These are phyloP conservation scores for Solanum etuberosum DNA, from an alignment of 257 asterid genomes.

Conservation along the genomic window DNA sequence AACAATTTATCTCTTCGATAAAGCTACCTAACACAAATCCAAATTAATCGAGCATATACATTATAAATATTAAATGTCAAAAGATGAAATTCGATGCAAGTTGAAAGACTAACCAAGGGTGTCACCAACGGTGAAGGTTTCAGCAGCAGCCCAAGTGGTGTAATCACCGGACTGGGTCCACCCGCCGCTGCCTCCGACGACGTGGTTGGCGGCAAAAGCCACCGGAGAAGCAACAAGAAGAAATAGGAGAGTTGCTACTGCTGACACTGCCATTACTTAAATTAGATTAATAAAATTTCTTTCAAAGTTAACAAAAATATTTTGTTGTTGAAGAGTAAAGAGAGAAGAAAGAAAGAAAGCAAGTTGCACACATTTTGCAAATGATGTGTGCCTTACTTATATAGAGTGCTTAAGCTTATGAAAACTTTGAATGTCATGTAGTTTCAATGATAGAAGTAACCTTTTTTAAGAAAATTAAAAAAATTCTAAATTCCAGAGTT, in stretches of 20 bases:
- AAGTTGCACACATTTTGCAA: not conserved
- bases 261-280: constrained; percentile 14
- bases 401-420: not conserved
- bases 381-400: not conserved
- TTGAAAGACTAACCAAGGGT: constrained; percentile 22
- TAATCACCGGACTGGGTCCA: constrained; percentile 32
- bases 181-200: constrained; percentile 37
- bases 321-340: not conserved
- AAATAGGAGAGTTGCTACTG: constrained; percentile 7
- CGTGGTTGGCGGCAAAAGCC: constrained; percentile 26
- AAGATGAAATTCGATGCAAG: not conserved
- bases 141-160: constrained; percentile 31
- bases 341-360: not conserved
- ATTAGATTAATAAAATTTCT: not conserved
- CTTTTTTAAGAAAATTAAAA: not conserved
- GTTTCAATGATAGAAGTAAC: not conserved
- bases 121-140: constrained; percentile 36
- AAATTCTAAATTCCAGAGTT: not conserved
- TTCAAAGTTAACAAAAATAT: not conserved
- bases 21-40: not conserved
- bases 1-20: not conserved
- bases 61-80: not conserved
- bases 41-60: not conserved
- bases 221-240: constrained; percentile 40
- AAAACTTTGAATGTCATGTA: not conserved